Conservation (phyloP, 169 alveolate species). For the Cryptosporidium parvum region DNA sequence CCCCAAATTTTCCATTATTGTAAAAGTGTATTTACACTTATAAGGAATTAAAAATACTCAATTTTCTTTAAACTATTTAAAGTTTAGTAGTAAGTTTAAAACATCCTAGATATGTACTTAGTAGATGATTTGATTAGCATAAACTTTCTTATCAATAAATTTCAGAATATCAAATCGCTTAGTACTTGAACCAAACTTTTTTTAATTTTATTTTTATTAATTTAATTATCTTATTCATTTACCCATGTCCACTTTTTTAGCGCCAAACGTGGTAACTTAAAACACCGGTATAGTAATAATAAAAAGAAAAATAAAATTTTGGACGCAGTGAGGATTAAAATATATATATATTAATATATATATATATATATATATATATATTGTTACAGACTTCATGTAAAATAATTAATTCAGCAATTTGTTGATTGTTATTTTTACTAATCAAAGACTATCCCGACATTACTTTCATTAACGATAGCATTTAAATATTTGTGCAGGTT, state of each 20-base stretch:
- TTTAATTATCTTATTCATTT: background rate
- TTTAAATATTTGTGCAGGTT: background rate
- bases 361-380: too few relatives aligned
- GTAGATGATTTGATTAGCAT: background rate
- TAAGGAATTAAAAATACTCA: background rate
- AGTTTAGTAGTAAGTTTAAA: background rate
- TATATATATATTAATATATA: too few relatives aligned
- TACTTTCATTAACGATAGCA: background rate
- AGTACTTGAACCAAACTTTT: background rate
- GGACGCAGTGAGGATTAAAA: background rate
- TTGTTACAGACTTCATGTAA: too few relatives aligned
- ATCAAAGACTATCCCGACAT: background rate
- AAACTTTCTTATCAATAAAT: background rate
- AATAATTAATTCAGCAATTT: background rate
- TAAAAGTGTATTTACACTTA: background rate
- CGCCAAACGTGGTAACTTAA: conserved; percentile 12
- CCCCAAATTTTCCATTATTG: conserved; percentile 29
- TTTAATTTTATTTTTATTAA: background rate
- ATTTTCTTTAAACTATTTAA: background rate
- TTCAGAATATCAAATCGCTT: background rate
- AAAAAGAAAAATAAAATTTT: background rate
- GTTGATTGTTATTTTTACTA: too few relatives aligned
- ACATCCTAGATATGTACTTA: background rate
- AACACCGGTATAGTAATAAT: background rate
- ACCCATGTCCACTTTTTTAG: conserved; percentile 21